A percentile compares a stretch with the other conserved stretches of the same genome.
Conservation (phyloP, 2,329 filamentous ascomycete genomes). For the Thermoascus crustaceus region DNA sequence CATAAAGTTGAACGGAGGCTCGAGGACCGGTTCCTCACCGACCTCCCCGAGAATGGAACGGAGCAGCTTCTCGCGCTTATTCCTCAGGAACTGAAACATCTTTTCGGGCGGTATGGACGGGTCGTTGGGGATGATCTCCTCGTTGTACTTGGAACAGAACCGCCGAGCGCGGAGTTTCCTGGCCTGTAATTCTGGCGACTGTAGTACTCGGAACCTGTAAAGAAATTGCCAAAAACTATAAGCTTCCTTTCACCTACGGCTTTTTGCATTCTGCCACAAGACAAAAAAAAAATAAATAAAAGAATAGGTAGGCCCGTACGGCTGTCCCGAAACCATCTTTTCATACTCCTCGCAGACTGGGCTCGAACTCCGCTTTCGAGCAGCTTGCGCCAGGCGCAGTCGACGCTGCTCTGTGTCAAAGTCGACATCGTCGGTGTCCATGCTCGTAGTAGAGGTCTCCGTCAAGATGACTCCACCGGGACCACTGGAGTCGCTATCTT, state of each 20-base stretch:
- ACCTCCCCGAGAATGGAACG: slow-evolving; percentile 10
- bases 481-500: background rate
- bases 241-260: background rate
- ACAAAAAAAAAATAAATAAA: too few species aligned
- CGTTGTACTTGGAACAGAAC: slow-evolving; percentile 11
- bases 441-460: background rate
- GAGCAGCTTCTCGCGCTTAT: slow-evolving; percentile 8
- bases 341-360: slow-evolving; percentile 5
- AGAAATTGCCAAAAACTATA: background rate
- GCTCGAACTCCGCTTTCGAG: slow-evolving; percentile 3
- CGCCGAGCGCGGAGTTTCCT: slow-evolving; percentile 9
- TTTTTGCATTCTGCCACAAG: too few species aligned
- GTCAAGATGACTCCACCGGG: background rate
- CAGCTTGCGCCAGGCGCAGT: background rate
- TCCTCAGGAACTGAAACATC: slow-evolving; percentile 7
- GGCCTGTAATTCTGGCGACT: slow-evolving; percentile 6
- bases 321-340: slow-evolving; percentile 8
- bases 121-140: slow-evolving; percentile 8
- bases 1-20: slow-evolving; percentile 54
- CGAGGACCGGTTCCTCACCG: slow-evolving; percentile 35
- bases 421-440: background rate
- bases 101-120: slow-evolving; percentile 6
- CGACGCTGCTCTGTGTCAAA: background rate
- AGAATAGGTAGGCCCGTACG: too few species aligned
- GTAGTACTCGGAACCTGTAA: slow-evolving; percentile 7